phyloP scores from a whole-genome alignment of 2,329 filamentous ascomycete species.

The Pyrenochaeta sp. region DNA sequence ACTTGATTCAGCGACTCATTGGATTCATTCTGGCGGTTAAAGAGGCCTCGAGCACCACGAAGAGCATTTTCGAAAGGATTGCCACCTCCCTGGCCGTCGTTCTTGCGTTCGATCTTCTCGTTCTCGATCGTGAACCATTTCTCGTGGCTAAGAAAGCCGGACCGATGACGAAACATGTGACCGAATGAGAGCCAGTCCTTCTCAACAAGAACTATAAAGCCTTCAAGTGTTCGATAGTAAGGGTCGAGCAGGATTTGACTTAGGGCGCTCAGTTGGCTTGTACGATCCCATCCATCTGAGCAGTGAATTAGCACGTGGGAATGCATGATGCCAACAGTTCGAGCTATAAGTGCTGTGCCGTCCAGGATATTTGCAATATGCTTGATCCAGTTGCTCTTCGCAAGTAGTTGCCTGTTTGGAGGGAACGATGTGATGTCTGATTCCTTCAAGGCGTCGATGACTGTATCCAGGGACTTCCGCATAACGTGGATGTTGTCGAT shows the following conservation, averaged over 20 bases:
- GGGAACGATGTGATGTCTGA: slow-evolving; percentile 84
- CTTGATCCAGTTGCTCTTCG: slow-evolving; percentile 87
- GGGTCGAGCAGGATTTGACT: slow-evolving; percentile 94
- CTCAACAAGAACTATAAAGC: slow-evolving; percentile 92
- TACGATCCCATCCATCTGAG: slow-evolving; percentile 98
- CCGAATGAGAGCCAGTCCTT: slow-evolving; percentile 99
- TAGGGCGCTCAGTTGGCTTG: slow-evolving; percentile 89
- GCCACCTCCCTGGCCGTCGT: slow-evolving; percentile 53
- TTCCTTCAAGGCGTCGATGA: slow-evolving; percentile 90
- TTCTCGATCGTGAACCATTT: slow-evolving; percentile 93
- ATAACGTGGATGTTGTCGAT: slow-evolving; percentile 99
- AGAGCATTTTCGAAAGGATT: slow-evolving; percentile 88
- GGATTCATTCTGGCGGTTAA: slow-evolving; percentile 78
- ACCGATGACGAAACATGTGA: slow-evolving; percentile 95
- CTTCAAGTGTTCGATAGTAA: slow-evolving; percentile 91
- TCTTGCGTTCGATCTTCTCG: slow-evolving; percentile 68
- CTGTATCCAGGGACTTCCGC: slow-evolving; percentile 86
- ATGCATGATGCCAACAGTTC: slow-evolving; percentile 88
- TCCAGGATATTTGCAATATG: slow-evolving; percentile 86
- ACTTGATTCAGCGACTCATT: slow-evolving; percentile 67
- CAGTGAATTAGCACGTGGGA: slow-evolving; percentile 97
- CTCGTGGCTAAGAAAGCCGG: slow-evolving; percentile 84
- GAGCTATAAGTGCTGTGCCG: slow-evolving; percentile 82
- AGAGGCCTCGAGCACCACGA: slow-evolving; percentile 85
- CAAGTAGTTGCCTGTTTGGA: slow-evolving; percentile 80